These are phyloP conservation scores for Zygosaccharomyces sapae DNA, from an alignment of 1,139 yeast genomes.

Conservation along the genomic window DNA sequence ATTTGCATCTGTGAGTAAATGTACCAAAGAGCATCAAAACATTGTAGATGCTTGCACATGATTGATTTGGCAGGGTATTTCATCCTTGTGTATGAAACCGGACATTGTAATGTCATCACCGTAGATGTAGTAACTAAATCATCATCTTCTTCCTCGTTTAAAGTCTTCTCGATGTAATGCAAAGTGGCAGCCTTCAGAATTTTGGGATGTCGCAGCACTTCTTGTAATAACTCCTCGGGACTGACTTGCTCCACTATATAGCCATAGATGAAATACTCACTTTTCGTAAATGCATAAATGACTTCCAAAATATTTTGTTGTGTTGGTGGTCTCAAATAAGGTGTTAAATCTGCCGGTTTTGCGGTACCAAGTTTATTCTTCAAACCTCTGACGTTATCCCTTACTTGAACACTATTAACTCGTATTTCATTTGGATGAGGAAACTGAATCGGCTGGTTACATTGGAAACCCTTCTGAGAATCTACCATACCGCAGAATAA, in stretches of 20 bases:
- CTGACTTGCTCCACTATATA: slow-evolving; percentile 51
- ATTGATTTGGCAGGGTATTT: slow-evolving; percentile 55
- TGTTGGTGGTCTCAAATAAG: slow-evolving; percentile 37
- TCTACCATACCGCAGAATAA: slow-evolving; percentile 47
- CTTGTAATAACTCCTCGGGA: slow-evolving; percentile 39
- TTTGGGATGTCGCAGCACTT: slow-evolving; percentile 41
- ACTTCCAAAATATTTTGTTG: slow-evolving; percentile 44
- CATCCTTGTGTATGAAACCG: slow-evolving; percentile 60
- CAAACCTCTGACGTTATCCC: slow-evolving; percentile 54
- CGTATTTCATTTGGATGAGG: slow-evolving; percentile 57
- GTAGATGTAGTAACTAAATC: slow-evolving; percentile 56
- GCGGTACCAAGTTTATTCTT: slow-evolving; percentile 62
- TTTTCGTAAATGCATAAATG: slow-evolving; percentile 50
- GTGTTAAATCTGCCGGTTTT: slow-evolving; percentile 61
- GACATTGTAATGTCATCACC: slow-evolving; percentile 58
- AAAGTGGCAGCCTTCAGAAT: slow-evolving; percentile 48
- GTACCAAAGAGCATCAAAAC: slow-evolving; percentile 64
- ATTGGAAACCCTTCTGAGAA: slow-evolving; percentile 28
- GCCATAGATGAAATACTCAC: slow-evolving; percentile 45
- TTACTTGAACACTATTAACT: slow-evolving; percentile 46
- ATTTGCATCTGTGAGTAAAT: slow-evolving; percentile 56
- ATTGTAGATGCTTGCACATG: slow-evolving; percentile 62
- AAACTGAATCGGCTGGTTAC: slow-evolving; percentile 47
- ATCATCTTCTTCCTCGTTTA: slow-evolving; percentile 47
- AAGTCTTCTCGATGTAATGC: slow-evolving; percentile 40